A percentile compares a stretch with the other conserved stretches of the same genome.
phyloP scores from a whole-genome alignment of 805 yeast species.

The Wickerhamiella siamensis region DNA sequence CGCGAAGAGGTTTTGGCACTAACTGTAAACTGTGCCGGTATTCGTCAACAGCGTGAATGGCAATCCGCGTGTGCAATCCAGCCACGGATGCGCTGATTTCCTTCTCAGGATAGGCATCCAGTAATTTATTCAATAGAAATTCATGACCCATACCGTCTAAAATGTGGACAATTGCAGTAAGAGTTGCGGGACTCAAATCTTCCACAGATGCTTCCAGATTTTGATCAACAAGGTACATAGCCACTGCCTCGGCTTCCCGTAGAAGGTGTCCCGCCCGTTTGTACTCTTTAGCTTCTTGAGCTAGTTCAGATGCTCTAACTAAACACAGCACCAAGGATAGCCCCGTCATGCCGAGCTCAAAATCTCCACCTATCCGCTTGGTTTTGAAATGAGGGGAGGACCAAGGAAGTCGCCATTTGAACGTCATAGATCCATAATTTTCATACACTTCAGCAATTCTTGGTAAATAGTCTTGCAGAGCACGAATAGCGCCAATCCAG shows the following conservation, averaged over 20 bases:
- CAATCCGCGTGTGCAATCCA: constrained; percentile 20
- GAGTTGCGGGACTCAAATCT: constrained; percentile 17
- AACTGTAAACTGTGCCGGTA: constrained; percentile 19
- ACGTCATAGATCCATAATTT: background rate
- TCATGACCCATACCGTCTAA: constrained; percentile 21
- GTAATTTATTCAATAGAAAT: constrained; percentile 18
- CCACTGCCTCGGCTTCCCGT: constrained; percentile 16
- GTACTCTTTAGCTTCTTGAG: constrained; percentile 5
- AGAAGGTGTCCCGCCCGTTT: constrained; percentile 20
- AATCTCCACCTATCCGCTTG: constrained; percentile 10
- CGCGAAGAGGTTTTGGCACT: constrained; percentile 11
- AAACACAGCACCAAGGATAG: constrained; percentile 16
- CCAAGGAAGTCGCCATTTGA: constrained; percentile 11
- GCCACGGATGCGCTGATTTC: constrained; percentile 14
- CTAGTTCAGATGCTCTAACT: constrained; percentile 10
- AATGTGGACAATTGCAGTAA: constrained; percentile 15
- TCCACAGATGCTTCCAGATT: constrained; percentile 10
- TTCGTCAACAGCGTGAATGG: constrained; percentile 23
- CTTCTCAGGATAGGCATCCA: constrained; percentile 11
- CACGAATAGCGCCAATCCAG: constrained; percentile 5
- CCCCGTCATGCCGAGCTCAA: constrained; percentile 17
- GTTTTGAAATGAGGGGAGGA: constrained; percentile 9
- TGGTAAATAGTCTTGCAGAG: constrained; percentile 5
- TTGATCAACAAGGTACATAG: constrained; percentile 15
- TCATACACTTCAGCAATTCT: background rate